Conservation (phyloP, 2,329 filamentous ascomycete genomes). For the Fusarium torulosum region DNA sequence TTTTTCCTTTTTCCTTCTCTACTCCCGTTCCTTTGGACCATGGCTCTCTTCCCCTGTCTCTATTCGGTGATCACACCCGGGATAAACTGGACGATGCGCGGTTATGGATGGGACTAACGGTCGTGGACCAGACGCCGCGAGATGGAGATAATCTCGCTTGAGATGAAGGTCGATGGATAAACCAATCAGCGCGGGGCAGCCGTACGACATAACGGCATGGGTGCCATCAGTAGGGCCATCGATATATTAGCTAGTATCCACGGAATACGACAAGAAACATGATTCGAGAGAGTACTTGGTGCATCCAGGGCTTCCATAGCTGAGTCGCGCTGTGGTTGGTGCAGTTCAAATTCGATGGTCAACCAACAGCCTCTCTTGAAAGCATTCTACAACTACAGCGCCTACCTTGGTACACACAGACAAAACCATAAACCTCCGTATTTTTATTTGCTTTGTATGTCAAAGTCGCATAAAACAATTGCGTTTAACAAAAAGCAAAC, state of each 20-base stretch:
- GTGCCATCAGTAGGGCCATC: constrained; percentile 20
- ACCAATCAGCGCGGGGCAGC: constrained; percentile 43
- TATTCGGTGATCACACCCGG: constrained; percentile 29
- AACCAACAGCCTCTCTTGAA: constrained; percentile 21
- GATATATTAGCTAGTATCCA: constrained; percentile 31
- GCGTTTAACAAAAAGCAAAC: constrained; percentile 32
- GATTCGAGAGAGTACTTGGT: constrained; percentile 34
- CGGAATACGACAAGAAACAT: constrained; percentile 44
- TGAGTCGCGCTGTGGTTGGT: constrained; percentile 21
- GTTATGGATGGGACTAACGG: constrained; percentile 36
- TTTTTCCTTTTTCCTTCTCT: constrained; percentile 2
- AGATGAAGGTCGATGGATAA: constrained; percentile 23
- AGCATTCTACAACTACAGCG: constrained; percentile 19
- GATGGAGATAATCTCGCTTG: constrained; percentile 51
- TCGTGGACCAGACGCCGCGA: constrained; percentile 37
- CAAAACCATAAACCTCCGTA: background rate
- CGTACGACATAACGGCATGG: constrained; percentile 45
- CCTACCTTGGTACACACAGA: constrained; percentile 10
- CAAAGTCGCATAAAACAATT: constrained; percentile 8
- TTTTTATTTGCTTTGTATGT: constrained; percentile 16
- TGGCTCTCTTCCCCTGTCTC: constrained; percentile 16
- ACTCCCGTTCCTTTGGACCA: background rate
- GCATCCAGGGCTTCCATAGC: background rate
- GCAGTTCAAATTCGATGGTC: constrained; percentile 6
- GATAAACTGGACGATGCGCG: constrained; percentile 36